These are phyloP conservation scores for Ophiostoma pallidulum DNA, from an alignment of 2,329 filamentous ascomycete genomes.

Conservation along the genomic window DNA sequence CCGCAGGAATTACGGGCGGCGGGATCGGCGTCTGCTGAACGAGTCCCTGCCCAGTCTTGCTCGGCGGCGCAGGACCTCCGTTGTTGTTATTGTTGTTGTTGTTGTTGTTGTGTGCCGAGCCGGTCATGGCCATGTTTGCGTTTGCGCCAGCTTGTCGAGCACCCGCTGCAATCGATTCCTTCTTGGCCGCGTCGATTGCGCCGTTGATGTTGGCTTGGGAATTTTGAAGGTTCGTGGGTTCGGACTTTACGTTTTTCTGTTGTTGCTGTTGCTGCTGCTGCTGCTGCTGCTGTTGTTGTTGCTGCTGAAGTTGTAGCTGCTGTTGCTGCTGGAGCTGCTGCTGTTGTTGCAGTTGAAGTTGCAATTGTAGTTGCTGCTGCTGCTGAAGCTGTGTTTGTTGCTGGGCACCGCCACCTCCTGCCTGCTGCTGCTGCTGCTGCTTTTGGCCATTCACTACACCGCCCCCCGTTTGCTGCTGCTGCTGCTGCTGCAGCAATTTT, in stretches of 20 bases:
- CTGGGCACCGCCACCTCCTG: slow-evolving; percentile 9
- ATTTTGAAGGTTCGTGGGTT: slow-evolving; percentile 23
- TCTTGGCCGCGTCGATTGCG: slow-evolving; percentile 37
- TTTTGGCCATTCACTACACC: slow-evolving; percentile 10
- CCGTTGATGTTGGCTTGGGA: slow-evolving; percentile 33
- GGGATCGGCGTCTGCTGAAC: slow-evolving; percentile 18
- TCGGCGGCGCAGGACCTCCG: neutral
- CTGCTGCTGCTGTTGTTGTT: slow-evolving; percentile 3
- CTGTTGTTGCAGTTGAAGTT: slow-evolving; percentile 8
- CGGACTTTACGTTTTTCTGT: slow-evolving; percentile 21
- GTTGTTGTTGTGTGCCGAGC: too few relatives aligned
- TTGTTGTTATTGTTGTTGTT: slow-evolving; percentile 7
- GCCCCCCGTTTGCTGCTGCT: slow-evolving; percentile 18
- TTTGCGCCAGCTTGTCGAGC: slow-evolving; percentile 20
- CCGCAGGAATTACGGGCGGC: slow-evolving; percentile 16
- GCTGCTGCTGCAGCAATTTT: slow-evolving; percentile 15
- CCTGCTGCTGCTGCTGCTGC: slow-evolving; percentile 15
- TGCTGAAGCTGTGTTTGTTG: slow-evolving; percentile 4
- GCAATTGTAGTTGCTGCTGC: neutral
- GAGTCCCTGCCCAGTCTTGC: slow-evolving; percentile 7
- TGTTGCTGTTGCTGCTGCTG: slow-evolving; percentile 9
- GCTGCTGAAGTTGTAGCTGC: slow-evolving; percentile 13
- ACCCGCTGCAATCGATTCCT: slow-evolving; percentile 27
- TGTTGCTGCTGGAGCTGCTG: slow-evolving; percentile 3
- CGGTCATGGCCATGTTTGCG: slow-evolving; percentile 3